A percentile compares a stretch with the other conserved stretches of the same genome.
Conservation (phyloP, 2,329 filamentous ascomycete genomes). For the Ascochyta lentis region DNA sequence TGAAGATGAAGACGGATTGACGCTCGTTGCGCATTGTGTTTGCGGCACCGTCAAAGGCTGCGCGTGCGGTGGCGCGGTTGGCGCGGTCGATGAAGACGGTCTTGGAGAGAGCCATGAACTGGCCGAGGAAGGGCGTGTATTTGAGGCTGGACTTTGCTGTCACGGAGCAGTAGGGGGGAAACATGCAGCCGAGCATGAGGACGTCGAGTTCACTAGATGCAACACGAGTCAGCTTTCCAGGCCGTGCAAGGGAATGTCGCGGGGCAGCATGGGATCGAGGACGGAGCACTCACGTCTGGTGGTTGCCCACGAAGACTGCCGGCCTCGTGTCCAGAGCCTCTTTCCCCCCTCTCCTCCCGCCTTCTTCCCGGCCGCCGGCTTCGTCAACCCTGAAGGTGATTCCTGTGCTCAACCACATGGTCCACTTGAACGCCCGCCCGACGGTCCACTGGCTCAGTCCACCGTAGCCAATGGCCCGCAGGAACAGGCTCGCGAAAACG, state of each 20-base stretch:
- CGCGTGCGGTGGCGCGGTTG: conserved; percentile 80
- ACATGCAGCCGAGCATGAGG: conserved; percentile 85
- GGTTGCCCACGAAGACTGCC: conserved; percentile 91
- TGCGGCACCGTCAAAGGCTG: conserved; percentile 84
- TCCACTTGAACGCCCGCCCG: conserved; percentile 78
- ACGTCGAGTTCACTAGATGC: conserved; percentile 78
- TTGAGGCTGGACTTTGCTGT: conserved; percentile 89
- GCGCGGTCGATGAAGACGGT: conserved; percentile 95
- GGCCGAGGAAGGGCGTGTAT: conserved; percentile 83
- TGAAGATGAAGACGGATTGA: conserved; percentile 82
- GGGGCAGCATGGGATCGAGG: not conserved
- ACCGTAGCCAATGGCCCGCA: conserved; percentile 74
- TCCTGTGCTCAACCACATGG: conserved; percentile 77
- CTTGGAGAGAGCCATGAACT: conserved; percentile 87
- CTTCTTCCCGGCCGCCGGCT: conserved; percentile 36
- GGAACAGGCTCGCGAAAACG: conserved; percentile 72
- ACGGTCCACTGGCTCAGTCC: conserved; percentile 86
- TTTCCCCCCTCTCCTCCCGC: conserved; percentile 39
- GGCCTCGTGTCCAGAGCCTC: conserved; percentile 62
- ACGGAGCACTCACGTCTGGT: conserved; percentile 70
- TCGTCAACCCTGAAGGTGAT: conserved; percentile 74
- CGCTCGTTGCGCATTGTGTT: conserved; percentile 73
- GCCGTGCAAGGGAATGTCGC: not conserved
- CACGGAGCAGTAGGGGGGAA: conserved; percentile 89
- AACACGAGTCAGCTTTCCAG: not conserved